Percentiles rank a stretch among this genome's conserved stretches.
phyloP scores from a whole-genome alignment of 805 yeast genomes.

The Martiniozyma abietophila region DNA sequence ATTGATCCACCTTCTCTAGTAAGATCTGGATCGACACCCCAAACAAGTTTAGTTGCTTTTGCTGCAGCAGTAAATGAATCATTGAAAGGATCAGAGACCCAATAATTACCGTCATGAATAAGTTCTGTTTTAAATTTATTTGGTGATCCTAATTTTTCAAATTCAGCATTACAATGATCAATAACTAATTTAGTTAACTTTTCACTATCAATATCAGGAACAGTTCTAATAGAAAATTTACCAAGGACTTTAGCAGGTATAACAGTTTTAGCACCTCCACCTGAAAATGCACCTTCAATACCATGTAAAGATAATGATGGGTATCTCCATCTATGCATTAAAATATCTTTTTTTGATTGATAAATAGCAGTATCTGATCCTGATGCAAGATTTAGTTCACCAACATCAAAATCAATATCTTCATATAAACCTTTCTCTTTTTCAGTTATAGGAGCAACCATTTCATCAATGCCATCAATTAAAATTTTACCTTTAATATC shows the following conservation, averaged over 20 bases:
- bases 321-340: conserved; percentile 98
- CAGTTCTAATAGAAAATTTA: conserved; percentile 95
- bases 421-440: conserved; percentile 75
- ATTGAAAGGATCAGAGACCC: conserved; percentile 93
- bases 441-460: conserved; percentile 90
- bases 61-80: conserved; percentile 90
- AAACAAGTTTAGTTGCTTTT: conserved; percentile 87
- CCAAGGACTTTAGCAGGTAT: conserved; percentile 93
- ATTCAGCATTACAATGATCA: conserved; percentile 57
- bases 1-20: conserved; percentile 99
- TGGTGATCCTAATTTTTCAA: conserved; percentile 63
- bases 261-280: conserved; percentile 95
- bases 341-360: conserved; percentile 69
- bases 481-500: conserved; percentile 73
- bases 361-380: conserved; percentile 81
- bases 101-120: conserved; percentile 91
- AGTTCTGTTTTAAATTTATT: conserved; percentile 65
- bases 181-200: conserved; percentile 73
- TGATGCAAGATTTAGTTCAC: conserved; percentile 78
- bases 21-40: conserved; percentile 92
- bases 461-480: conserved; percentile 82
- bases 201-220: conserved; percentile 80
- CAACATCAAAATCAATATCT: conserved; percentile 72
- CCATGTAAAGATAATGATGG: conserved; percentile 97
- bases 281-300: conserved; percentile 93